phyloP scores from a whole-genome alignment of 768 basidiomycete genomes.

The Pleurotus eryngii region DNA sequence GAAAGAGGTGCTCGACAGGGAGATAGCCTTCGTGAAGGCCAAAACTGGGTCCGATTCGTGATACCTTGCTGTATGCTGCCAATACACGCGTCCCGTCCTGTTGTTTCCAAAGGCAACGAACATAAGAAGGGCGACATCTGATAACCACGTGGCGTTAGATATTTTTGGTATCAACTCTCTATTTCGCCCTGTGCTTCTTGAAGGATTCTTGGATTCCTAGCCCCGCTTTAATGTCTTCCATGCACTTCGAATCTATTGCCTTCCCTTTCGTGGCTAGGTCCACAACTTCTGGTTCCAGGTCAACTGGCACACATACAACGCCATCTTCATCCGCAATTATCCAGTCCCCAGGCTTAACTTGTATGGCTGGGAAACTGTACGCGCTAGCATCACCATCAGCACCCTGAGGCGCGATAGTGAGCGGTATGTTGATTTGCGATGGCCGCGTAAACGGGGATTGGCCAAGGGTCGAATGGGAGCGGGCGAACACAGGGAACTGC shows the following conservation, averaged over 20 bases:
- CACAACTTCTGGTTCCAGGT: slow-evolving; percentile 50
- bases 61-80: not conserved
- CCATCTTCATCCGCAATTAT: slow-evolving; percentile 88
- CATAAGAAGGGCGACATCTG: no score
- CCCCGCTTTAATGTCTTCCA: slow-evolving; percentile 73
- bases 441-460: slow-evolving; percentile 83
- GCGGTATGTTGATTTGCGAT: slow-evolving; percentile 66
- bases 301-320: slow-evolving; percentile 74
- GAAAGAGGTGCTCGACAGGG: slow-evolving; percentile 58
- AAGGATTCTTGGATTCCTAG: slow-evolving; percentile 77
- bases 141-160: not conserved
- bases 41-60: slow-evolving; percentile 22
- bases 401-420: slow-evolving; percentile 46
- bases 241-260: slow-evolving; percentile 67
- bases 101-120: no score
- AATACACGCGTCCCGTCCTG: no score
- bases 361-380: slow-evolving; percentile 21
- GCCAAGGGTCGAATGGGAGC: slow-evolving; percentile 81
- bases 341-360: slow-evolving; percentile 72
- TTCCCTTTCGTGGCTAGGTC: slow-evolving; percentile 55
- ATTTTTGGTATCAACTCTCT: slow-evolving; percentile 11
- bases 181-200: slow-evolving; percentile 63
- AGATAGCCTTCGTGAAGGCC: slow-evolving; percentile 49
- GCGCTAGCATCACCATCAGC: slow-evolving; percentile 33
- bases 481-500: slow-evolving; percentile 78